Base-by-base conservation (phyloP, 1,284 basidiomycete genomes). In the Fomitopsis schrenkii region DNA sequence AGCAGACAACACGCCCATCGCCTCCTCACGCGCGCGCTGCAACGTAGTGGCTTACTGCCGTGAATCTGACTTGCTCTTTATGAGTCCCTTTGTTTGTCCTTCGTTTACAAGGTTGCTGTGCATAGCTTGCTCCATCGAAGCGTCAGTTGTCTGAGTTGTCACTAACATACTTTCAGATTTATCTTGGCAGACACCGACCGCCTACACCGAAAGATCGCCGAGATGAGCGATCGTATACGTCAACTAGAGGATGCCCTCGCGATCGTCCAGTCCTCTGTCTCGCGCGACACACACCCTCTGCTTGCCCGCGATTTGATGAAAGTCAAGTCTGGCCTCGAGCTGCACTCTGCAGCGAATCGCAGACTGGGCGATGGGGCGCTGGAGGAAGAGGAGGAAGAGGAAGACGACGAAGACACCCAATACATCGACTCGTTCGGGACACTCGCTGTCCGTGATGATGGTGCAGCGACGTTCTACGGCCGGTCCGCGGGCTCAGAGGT, bases 131-230 rank as follows among this genome's bases (percentile, higher is more conserved):
- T 10, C 14, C 14, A 12, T 40, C 6, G 38, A 0, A 6, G 3
- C 9, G 5, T 8, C 38, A 40, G 35, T 6, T 7, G 10, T 40
- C 5, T 8, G 38, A 40, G 5, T 8, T 3, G 14, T 14, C 5
- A 33, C 48, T 26, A 17, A 33, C 48, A 17, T 17, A 17, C 6
- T 6, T 22, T 6, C 61, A 89, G 89, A 59, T 91, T 91, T 69
- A 87, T 91, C 42, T 80, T 91, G 22, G 87, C 88, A 5, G 87
- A 89, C 68, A 91, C 89, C 3, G 88, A 91, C 67, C 83, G 85
- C 60, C 76, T 91, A 36, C 89, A 91, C 71, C 75, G 80, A 55
- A 90, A 90, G 71, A 91, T 91, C 58, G 76, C 82, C 0, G 78
- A 79, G 52, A 90, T 91, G 88, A 86, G 84, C 67, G 82, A 90